phyloP scores from a whole-genome alignment of 2,329 filamentous ascomycete species.

The Cercospora berteroae region DNA sequence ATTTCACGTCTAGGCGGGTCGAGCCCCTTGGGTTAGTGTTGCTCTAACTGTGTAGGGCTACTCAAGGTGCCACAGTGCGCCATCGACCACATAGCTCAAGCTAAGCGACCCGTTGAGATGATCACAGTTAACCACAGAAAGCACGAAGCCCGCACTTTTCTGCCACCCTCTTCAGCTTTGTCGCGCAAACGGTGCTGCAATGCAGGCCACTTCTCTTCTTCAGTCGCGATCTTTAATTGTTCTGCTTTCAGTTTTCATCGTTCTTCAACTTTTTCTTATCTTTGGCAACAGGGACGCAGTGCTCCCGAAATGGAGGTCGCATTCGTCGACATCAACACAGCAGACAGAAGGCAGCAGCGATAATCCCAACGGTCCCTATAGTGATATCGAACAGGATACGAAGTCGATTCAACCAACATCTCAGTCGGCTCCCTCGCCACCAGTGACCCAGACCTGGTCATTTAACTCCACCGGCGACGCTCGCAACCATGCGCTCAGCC shows the following conservation, averaged over 20 bases:
- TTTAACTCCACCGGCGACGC: conserved; percentile 2
- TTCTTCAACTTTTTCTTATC: conserved; percentile 2
- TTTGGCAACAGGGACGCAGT: neutral
- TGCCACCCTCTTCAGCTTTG: neutral
- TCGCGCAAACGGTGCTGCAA: neutral
- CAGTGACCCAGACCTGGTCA: neutral
- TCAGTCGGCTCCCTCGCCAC: neutral
- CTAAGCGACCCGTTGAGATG: neutral
- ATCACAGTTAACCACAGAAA: neutral
- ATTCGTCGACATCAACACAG: neutral
- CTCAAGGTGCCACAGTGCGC: too few relatives aligned
- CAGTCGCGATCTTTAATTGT: neutral
- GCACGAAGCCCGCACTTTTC: neutral
- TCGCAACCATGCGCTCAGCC: conserved; percentile 1
- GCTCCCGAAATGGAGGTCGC: neutral
- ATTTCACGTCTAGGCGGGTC: too few relatives aligned
- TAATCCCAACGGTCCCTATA: too few relatives aligned
- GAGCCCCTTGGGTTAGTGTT: too few relatives aligned
- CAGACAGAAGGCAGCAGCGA: neutral
- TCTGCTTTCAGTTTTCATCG: conserved; percentile 1
- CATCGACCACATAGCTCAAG: neutral
- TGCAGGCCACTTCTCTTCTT: neutral
- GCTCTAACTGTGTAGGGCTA: too few relatives aligned
- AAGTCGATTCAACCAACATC: neutral
- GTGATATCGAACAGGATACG: neutral